Evolutionary conservation across 2,329 filamentous ascomycete genomes (phyloP).

Genomic region (Tympanopsis confertula): DNA sequence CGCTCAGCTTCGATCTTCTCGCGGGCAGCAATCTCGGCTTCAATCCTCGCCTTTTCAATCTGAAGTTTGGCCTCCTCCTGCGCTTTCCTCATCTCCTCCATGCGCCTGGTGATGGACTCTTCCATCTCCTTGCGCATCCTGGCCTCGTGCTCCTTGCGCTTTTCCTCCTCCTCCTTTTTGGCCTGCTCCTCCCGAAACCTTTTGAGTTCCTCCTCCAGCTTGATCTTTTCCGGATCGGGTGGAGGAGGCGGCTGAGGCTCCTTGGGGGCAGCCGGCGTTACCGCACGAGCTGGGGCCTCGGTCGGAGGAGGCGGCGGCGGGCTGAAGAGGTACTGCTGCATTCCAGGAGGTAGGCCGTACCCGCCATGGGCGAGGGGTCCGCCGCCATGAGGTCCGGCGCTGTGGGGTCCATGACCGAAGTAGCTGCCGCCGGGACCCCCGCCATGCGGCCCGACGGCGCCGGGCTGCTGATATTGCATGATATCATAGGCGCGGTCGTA

Average conservation of each 20-base stretch:
- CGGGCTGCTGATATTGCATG: constrained; percentile 32
- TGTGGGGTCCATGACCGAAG: constrained; percentile 1
- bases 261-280: constrained; percentile 24
- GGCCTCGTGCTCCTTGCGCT: constrained; percentile 28
- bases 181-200: constrained; percentile 33
- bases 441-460: constrained; percentile 17
- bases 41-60: constrained; percentile 31
- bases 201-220: constrained; percentile 47
- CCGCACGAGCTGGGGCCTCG: constrained; percentile 22
- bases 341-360: constrained; percentile 16
- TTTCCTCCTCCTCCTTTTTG: constrained; percentile 30
- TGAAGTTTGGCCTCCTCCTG: constrained; percentile 33
- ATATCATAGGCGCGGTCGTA: constrained; percentile 27
- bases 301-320: constrained; percentile 27
- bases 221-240: constrained; percentile 44
- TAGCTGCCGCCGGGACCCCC: constrained; percentile 12
- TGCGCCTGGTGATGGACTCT: constrained; percentile 24
- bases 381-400: neutral
- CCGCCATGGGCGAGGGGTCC: too few species aligned
- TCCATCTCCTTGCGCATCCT: constrained; percentile 33
- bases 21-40: constrained; percentile 30
- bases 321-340: constrained; percentile 26
- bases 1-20: constrained; percentile 36
- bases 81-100: constrained; percentile 27
- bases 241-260: constrained; percentile 21